Conservation (phyloP, 2,329 filamentous ascomycete genomes). For the Epichloe aotearoae region DNA sequence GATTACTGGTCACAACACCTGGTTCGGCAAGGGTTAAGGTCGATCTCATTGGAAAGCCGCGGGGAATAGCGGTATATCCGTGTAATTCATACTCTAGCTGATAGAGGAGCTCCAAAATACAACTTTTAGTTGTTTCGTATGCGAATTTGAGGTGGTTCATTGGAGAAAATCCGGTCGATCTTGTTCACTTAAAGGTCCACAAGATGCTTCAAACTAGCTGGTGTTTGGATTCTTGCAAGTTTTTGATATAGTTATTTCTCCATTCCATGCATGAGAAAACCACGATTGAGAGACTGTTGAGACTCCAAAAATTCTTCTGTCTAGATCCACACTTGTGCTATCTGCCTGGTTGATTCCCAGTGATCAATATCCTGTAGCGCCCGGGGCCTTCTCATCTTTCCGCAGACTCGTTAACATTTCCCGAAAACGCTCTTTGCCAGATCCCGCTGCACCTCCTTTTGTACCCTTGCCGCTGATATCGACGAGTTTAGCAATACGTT, state of each 20-base stretch:
- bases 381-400: slow-evolving; percentile 82
- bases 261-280: background rate
- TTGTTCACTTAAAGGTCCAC: background rate
- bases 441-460: slow-evolving; percentile 75
- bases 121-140: background rate
- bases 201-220: background rate
- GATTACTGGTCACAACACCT: slow-evolving; percentile 67
- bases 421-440: slow-evolving; percentile 91
- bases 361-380: slow-evolving; percentile 50
- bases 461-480: slow-evolving; percentile 88
- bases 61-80: background rate
- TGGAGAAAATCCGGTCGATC: background rate
- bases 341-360: background rate
- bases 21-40: slow-evolving; percentile 45
- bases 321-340: background rate
- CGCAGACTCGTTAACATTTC: slow-evolving; percentile 75
- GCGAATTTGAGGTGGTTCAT: background rate
- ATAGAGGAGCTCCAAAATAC: background rate
- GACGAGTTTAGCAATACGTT: slow-evolving; percentile 94
- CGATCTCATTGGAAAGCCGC: background rate
- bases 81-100: background rate
- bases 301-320: background rate
- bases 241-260: background rate
- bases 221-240: background rate
- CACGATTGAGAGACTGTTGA: no score